Evolutionary conservation across 352 stramenopile genomes (phyloP), one percentile per base, ranked within the genome.

Genomic region (Phytophthora pluvialis): DNA sequence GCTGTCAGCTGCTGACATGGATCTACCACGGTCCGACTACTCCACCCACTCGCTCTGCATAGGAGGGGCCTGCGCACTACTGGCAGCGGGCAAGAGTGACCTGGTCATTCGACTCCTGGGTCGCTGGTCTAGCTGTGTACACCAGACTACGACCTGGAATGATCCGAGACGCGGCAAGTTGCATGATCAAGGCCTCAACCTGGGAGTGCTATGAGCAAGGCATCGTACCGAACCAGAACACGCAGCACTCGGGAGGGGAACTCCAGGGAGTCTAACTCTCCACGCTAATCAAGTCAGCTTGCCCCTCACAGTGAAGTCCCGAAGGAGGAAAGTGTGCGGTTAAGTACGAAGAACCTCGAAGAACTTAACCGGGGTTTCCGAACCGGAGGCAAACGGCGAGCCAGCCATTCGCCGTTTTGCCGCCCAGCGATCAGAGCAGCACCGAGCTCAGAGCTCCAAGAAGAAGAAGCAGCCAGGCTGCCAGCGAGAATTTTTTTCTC

Each of bases 131-230:
- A 72, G 53, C 18, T 4, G 67, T 75, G 0, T 75, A 72, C 49
- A 69, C 61, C 11, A 29, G 59, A 33, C 59, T 77, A 28, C 9
- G 31, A 26, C 58, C 58, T 0, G 68, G 58, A 1, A 70, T 70
- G 63, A 15, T 70, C 9, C 53, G 55, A 12, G 70, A 71, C 16
- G 60, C 55, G n/a, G 70, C 69, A 73, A 72, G 57, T 9, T 35
- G 53, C 58, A 76, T 76, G 68, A 72, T 72, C 62, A 72, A 65
- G 49, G 54, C 54, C 58, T 76, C 57, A 1, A 70, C 57, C 5
- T 64, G 38, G 53, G 63, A 77, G 25, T 60, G 44, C 49, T 28
- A 47, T 26, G 53, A 70, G 38, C 21, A 21, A 21, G 21, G 21
- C 21, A 21, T 21, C 21, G 21, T 21, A 21, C 21, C 21, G 21